Conservation (phyloP, 352 stramenopile species). For the Phytophthora meadii region DNA sequence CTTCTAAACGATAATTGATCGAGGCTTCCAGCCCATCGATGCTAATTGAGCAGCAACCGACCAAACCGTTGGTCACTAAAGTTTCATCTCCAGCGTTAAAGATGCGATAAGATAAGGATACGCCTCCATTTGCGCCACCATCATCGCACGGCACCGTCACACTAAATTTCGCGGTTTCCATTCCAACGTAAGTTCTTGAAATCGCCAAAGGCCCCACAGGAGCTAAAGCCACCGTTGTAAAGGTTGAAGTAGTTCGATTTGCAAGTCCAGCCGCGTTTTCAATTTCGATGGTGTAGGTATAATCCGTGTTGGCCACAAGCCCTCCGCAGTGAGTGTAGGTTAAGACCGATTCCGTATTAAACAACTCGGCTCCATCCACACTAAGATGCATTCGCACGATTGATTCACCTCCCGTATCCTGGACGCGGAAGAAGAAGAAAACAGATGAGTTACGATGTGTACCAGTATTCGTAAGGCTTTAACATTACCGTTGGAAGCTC, state of each 20-base stretch:
- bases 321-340: conserved; percentile 47
- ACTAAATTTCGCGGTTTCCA: conserved; percentile 21
- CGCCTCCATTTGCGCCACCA: conserved; percentile 19
- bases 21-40: conserved; percentile 28
- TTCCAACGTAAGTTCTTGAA: conserved; percentile 2
- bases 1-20: conserved; percentile 33
- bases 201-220: conserved; percentile 25
- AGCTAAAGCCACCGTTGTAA: conserved; percentile 28
- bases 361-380: conserved; percentile 32
- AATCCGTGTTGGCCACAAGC: conserved; percentile 28
- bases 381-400: conserved; percentile 48
- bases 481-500: conserved; percentile 37
- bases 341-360: conserved; percentile 27
- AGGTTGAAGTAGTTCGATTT: conserved; percentile 27
- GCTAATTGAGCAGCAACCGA: conserved; percentile 6
- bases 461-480: too few species aligned
- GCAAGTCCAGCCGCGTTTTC: conserved; percentile 49
- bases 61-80: conserved; percentile 25
- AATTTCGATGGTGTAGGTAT: conserved; percentile 54
- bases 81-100: conserved; percentile 12
- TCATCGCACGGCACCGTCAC: conserved; percentile 42
- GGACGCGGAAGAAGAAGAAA: too few species aligned
- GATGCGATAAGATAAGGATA: conserved; percentile 14
- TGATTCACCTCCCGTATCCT: conserved; percentile 48
- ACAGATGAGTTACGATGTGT: too few species aligned